phyloP scores from a whole-genome alignment of 805 yeast genomes.

The Saturnispora serradocipensis region DNA sequence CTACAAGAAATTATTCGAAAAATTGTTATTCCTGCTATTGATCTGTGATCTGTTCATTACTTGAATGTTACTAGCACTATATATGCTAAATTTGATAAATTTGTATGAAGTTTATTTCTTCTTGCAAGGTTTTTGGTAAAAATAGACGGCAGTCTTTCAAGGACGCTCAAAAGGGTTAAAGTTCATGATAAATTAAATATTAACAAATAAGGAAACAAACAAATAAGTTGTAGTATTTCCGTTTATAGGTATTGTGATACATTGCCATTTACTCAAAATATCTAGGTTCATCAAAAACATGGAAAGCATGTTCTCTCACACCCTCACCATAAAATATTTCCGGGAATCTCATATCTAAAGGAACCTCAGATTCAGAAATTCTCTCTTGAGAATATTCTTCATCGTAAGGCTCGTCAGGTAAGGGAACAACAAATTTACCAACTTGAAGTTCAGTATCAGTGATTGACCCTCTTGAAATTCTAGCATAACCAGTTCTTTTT shows the following conservation, averaged over 20 bases:
- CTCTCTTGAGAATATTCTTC: conserved; percentile 31
- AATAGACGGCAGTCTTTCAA: no score
- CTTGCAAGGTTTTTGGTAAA: no score
- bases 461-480: conserved; percentile 85
- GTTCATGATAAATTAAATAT: neutral
- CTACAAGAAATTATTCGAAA: no score
- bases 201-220: neutral
- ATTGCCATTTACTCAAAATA: conserved; percentile 40
- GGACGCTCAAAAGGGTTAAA: neutral
- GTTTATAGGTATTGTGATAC: neutral
- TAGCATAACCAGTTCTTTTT: conserved; percentile 85
- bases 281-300: conserved; percentile 91
- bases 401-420: conserved; percentile 14
- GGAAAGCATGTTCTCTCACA: conserved; percentile 86
- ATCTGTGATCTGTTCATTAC: no score
- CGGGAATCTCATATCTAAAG: conserved; percentile 67
- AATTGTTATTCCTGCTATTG: no score
- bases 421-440: conserved; percentile 71
- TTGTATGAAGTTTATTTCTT: no score
- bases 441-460: conserved; percentile 96
- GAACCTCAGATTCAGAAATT: conserved; percentile 47
- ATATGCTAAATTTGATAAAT: no score
- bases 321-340: conserved; percentile 77
- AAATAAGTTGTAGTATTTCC: neutral
- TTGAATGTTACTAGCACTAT: no score